Base-by-base conservation (phyloP, 2,329 filamentous ascomycete genomes). In the Claviceps fusiformis region DNA sequence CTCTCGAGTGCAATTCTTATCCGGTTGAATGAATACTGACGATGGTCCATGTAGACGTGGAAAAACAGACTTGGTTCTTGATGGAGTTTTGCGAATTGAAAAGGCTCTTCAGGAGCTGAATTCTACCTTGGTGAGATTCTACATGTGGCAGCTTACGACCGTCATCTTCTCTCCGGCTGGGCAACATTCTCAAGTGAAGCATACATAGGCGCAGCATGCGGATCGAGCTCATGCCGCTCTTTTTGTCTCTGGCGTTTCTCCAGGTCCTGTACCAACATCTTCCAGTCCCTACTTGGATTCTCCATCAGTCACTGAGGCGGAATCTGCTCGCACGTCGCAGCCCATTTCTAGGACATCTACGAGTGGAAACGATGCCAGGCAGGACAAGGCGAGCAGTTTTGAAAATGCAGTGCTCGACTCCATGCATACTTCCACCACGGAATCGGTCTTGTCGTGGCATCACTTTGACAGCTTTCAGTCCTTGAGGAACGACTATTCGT, bases 31-130 rank as follows among this genome's bases (percentile, higher is more conserved):
- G 31, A 29, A 29, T 29, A 10, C 50, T 53, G 13, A 55, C 33
- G 31, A 19, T 29, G 10, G 4, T 27, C 8, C 4, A 35, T 19
- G 2, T 15, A 55, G 56, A 33, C 53, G 75, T 56, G 74, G 74
- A 35, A 78, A 78, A 60, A 76, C 71, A 47, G 76, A 78, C 56
- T 64, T 77, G 50, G 77, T 78, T 27, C 68, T 78, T 3, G 75
- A 77, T 56, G 74, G 75, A 5, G 73, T 76, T 3, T 60, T 77
- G 1, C 67, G 75, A 15, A 70, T 77, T 24, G 76, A 78, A 59
- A 70, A 66, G 52, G 65, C 72, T 11, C 66, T 78, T 5, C 68
- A 73, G 24, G 71, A 76, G 55, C 68, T 78, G 57, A 72, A 71
- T 53, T 63, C 68, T 27, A 68, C 64, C 27, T 62, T 76, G 54